Base-by-base conservation (phyloP, 305 asterid species). In the Andrographis paniculata region DNA sequence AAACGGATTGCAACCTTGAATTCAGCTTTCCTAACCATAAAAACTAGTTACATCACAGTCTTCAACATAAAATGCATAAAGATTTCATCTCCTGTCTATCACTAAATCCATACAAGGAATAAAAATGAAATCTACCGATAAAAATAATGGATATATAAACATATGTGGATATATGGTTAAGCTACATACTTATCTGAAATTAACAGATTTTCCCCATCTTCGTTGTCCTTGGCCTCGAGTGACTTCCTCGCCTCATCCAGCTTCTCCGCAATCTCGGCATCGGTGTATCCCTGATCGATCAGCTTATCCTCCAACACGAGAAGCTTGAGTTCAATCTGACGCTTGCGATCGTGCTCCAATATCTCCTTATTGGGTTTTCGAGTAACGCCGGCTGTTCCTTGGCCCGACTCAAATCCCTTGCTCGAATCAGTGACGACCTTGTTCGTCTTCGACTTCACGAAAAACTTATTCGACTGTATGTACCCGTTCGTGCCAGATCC, bases 401-500 rank as follows among this genome's bases (percentile, higher is more conserved):
- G 71, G 9, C 64, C 89, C 30, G 69, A 69, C 1, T 70, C 84
- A 44, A 75, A 82, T 8, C 94, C 93, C 61, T 67, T 79, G 23
- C 51, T 48, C 28, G 81, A 55, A 28, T 77, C 89, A 43, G 74
- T 71, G 56, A 65, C 38, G 47, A 77, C 80, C 41, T 70, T 77
- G 65, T 77, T 72, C 27, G 84, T 61, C 64, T 61, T 72, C 28
- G 77, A 63, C 71, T 43, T 68, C 23, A 84, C 70, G 45, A 79
- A 74, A 66, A 88, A 88, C 72, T 61, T 78, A 73, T 88, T 88
- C 30, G 85, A 45, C 33, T 88, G 97, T 43, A 84, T 64, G 72
- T 88, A 64, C 1, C 97, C 97, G 53, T 84, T 84, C 21, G 95
- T 88, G 43, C 95, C 95, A 27, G 97, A 88, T 20, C 97, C 97